phyloP scores from a whole-genome alignment of 139 green algal genomes.

The Chlorella sp. region DNA sequence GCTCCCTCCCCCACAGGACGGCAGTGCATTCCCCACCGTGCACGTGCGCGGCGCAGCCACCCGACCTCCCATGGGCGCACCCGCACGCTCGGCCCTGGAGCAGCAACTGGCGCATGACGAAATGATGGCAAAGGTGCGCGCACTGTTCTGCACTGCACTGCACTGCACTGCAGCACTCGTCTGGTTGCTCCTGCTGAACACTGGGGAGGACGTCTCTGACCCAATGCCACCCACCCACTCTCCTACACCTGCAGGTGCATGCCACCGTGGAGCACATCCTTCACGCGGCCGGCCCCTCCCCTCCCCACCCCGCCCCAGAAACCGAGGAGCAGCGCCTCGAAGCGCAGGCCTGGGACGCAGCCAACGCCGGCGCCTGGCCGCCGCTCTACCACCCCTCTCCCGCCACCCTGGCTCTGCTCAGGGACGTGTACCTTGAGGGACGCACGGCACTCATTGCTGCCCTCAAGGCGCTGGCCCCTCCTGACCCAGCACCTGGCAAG shows the following conservation, averaged over 20 bases:
- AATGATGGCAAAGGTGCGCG: neutral
- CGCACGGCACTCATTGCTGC: conserved; percentile 1
- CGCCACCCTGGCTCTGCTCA: neutral
- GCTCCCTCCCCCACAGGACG: neutral
- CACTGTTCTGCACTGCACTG: too few relatives aligned
- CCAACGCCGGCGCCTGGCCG: conserved; percentile 5
- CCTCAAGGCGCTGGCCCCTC: neutral
- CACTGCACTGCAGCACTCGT: too few relatives aligned
- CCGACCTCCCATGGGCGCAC: neutral
- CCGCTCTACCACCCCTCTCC: neutral
- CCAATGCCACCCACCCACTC: too few relatives aligned
- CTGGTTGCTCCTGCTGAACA: too few relatives aligned
- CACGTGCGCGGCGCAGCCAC: neutral
- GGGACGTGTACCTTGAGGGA: neutral
- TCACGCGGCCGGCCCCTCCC: neutral
- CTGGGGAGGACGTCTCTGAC: too few relatives aligned
- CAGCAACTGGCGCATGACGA: neutral
- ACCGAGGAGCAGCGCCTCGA: neutral
- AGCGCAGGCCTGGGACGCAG: neutral
- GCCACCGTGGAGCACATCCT: neutral
- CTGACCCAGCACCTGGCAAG: neutral
- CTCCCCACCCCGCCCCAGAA: neutral
- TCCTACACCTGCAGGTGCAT: neutral
- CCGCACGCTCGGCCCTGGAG: neutral
- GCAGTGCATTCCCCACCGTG: neutral